These are phyloP conservation scores for Pinus tabuliformis DNA, from an alignment of 75 land plant genomes.

Conservation along the genomic window DNA sequence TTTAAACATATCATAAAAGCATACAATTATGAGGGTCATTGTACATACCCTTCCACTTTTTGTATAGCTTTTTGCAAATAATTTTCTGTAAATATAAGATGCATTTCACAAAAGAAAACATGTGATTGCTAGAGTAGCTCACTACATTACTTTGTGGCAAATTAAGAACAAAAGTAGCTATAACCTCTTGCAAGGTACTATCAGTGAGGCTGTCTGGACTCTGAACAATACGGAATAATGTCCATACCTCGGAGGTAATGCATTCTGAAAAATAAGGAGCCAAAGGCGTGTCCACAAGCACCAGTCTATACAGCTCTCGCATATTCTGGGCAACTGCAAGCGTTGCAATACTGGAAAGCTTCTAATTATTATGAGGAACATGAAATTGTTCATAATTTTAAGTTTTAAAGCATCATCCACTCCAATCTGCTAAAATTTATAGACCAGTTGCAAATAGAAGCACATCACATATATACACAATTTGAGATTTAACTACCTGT, in stretches of 20 bases:
- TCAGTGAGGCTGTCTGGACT: not conserved
- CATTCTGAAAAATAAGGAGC: slow-evolving; percentile 31
- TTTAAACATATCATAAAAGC: too few species aligned
- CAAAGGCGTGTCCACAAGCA: slow-evolving; percentile 26
- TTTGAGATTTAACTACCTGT: slow-evolving; percentile 53
- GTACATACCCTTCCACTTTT: too few species aligned
- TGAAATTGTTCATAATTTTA: not conserved
- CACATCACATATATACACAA: not conserved
- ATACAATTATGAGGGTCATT: not conserved
- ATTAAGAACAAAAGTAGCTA: not conserved
- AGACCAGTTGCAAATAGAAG: not conserved
- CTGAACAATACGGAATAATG: not conserved
- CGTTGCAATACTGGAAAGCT: slow-evolving; percentile 19
- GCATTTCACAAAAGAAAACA: not conserved
- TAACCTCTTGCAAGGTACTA: not conserved
- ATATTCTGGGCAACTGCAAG: slow-evolving; percentile 28
- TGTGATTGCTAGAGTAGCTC: not conserved
- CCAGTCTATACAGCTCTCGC: slow-evolving; percentile 22
- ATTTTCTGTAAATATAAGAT: too few species aligned
- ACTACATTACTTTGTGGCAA: not conserved
- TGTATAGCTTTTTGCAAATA: too few species aligned
- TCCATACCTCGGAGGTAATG: slow-evolving; percentile 87
- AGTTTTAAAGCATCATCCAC: too few species aligned
- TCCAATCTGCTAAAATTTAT: too few species aligned
- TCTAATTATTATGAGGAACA: not conserved